Evolutionary conservation across 139 green algal genomes (phyloP).

Genomic region (Chlorella sp.): DNA sequence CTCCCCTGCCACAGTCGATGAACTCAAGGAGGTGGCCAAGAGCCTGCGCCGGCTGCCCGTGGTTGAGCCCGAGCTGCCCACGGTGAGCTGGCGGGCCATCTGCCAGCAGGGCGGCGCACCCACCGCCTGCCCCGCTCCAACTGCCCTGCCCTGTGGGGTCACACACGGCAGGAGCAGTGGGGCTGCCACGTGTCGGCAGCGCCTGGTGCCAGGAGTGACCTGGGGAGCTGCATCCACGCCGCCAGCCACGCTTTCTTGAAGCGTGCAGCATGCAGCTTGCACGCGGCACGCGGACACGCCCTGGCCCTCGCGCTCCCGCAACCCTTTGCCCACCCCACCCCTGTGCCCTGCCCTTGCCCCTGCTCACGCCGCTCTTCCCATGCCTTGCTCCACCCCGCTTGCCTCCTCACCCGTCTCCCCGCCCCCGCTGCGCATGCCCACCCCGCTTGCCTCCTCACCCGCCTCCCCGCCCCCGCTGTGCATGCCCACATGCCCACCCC

Average conservation of each 20-base stretch:
- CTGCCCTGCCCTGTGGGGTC: no score
- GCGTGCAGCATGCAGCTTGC: no score
- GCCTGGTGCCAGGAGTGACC: background rate
- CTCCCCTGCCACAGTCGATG: slow-evolving; percentile 59
- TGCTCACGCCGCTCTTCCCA: no score
- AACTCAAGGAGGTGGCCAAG: slow-evolving; percentile 80
- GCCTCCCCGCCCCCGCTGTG: background rate
- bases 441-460: background rate
- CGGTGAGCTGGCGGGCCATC: slow-evolving; percentile 50
- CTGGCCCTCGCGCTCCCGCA: no score
- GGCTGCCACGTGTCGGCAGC: no score
- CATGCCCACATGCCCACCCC: background rate
- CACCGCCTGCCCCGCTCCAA: background rate
- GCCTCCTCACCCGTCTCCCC: no score
- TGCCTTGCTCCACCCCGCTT: no score
- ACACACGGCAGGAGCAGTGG: background rate
- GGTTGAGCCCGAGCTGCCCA: slow-evolving; percentile 87
- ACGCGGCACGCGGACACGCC: no score
- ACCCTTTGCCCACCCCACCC: no score
- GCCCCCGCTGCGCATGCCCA: background rate
- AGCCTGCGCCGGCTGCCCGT: slow-evolving; percentile 81
- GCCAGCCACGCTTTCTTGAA: no score
- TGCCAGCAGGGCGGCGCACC: no score
- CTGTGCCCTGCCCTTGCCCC: no score
- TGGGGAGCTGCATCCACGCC: background rate